Percentiles rank a stretch among this genome's conserved stretches.
phyloP scores from a whole-genome alignment of 495 filamentous ascomycete species.

The Hypoxylon fuscum region DNA sequence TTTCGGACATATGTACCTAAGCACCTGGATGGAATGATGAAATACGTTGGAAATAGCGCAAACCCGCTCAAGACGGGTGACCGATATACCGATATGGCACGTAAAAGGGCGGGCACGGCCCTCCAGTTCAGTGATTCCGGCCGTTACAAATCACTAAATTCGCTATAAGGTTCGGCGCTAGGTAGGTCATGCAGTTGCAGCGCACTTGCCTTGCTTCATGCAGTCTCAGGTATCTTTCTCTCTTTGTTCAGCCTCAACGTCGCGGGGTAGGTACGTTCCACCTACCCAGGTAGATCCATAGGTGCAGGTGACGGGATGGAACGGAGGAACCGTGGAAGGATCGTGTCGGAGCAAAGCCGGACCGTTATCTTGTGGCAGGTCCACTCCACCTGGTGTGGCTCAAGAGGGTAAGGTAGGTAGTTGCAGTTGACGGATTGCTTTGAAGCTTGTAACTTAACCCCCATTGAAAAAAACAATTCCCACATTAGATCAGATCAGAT shows the following conservation, averaged over 20 bases:
- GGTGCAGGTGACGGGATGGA: not conserved
- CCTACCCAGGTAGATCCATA: not conserved
- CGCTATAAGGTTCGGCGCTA: conserved; percentile 33
- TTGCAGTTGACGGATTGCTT: too few relatives aligned
- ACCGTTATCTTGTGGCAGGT: conserved; percentile 22
- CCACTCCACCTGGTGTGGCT: too few relatives aligned
- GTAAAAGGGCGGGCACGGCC: not conserved
- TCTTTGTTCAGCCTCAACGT: conserved; percentile 30
- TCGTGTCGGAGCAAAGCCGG: conserved; percentile 31
- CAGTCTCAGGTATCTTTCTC: not conserved
- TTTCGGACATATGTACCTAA: not conserved
- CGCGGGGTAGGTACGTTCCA: conserved; percentile 32
- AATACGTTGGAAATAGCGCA: conserved; percentile 32
- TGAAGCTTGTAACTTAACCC: too few relatives aligned
- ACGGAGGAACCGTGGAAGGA: too few relatives aligned
- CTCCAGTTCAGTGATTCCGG: not conserved
- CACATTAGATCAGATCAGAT: conserved; percentile 25
- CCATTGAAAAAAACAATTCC: conserved; percentile 25
- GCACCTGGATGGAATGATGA: not conserved
- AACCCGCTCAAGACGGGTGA: conserved; percentile 31
- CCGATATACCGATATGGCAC: conserved; percentile 16
- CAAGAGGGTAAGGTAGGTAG: too few relatives aligned
- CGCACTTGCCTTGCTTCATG: not conserved
- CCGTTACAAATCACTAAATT: conserved; percentile 5
- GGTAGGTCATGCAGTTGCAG: too few relatives aligned